phyloP scores from a whole-genome alignment of 129 eudicot genomes.

The Tanacetum coccineum region DNA sequence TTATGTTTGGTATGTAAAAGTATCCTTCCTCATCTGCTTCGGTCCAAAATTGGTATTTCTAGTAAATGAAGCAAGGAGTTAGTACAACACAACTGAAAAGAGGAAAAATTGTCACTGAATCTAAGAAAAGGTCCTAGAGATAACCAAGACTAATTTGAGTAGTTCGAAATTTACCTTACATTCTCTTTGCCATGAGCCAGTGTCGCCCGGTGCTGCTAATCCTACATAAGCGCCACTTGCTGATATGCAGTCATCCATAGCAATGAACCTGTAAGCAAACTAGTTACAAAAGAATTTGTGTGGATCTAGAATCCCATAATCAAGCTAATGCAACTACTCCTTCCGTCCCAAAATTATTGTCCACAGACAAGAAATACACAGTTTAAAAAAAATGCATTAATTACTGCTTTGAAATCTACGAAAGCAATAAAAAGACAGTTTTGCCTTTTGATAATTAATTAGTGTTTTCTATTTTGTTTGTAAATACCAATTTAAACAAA shows the following conservation, averaged over 20 bases:
- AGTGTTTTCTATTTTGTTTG: no score
- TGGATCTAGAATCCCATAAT: no score
- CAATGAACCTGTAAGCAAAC: slow-evolving; percentile 9
- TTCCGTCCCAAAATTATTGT: no score
- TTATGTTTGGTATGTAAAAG: slow-evolving; percentile 50
- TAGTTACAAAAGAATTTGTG: no score
- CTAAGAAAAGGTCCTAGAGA: not conserved
- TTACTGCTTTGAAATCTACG: no score
- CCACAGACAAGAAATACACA: no score
- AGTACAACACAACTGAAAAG: not conserved
- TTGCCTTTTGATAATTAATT: no score
- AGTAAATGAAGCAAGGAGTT: not conserved
- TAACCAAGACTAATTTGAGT: not conserved
- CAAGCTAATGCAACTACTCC: no score
- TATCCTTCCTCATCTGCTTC: slow-evolving; percentile 50
- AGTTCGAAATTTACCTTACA: slow-evolving; percentile 46
- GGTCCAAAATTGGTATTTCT: slow-evolving; percentile 58
- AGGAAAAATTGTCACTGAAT: not conserved
- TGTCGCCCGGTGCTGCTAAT: slow-evolving; percentile 72
- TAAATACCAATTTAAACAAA: no score
- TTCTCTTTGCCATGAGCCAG: slow-evolving; percentile 87
- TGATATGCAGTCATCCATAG: slow-evolving; percentile 25
- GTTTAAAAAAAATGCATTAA: no score
- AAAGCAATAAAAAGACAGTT: no score
- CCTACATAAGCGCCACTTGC: slow-evolving; percentile 66